A percentile compares a stretch with the other conserved stretches of the same genome.
Conservation (phyloP, 2,329 filamentous ascomycete genomes). For the Botrytis pseudocinerea region DNA sequence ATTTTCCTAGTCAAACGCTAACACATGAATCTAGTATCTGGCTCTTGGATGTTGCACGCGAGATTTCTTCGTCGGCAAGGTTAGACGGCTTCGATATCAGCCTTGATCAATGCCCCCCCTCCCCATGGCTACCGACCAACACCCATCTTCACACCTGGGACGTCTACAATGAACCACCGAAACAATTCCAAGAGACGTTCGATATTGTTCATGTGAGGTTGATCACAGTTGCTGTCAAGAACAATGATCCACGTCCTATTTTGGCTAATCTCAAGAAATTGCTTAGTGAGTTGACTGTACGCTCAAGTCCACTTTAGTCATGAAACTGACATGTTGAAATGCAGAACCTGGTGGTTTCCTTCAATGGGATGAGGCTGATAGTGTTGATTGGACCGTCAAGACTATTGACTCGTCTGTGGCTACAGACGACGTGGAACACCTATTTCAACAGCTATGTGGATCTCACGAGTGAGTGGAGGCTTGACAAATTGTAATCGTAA, state of each 20-base stretch:
- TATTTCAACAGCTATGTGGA: not conserved
- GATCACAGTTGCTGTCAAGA: not conserved
- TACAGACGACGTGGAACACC: not conserved
- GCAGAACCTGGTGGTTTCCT: not conserved
- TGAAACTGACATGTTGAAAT: not conserved
- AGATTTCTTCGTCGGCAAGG: not conserved
- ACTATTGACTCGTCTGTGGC: not conserved
- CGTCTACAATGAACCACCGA: not conserved
- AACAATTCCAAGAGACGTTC: not conserved
- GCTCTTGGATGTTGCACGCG: not conserved
- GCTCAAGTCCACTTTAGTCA: not conserved
- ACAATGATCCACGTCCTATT: not conserved
- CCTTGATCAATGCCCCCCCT: not conserved
- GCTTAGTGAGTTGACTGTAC: not conserved
- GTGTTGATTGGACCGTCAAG: not conserved
- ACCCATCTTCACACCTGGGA: not conserved
- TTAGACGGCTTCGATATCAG: not conserved
- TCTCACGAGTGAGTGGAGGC: not conserved
- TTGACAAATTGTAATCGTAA: not conserved
- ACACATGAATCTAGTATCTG: not conserved
- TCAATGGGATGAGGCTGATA: not conserved
- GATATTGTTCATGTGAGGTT: not conserved
- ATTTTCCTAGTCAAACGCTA: not conserved
- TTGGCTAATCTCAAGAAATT: not conserved
- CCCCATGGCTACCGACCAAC: not conserved